Evolutionary conservation across 345 rosid genomes (phyloP).

Genomic region (Firmiana major): DNA sequence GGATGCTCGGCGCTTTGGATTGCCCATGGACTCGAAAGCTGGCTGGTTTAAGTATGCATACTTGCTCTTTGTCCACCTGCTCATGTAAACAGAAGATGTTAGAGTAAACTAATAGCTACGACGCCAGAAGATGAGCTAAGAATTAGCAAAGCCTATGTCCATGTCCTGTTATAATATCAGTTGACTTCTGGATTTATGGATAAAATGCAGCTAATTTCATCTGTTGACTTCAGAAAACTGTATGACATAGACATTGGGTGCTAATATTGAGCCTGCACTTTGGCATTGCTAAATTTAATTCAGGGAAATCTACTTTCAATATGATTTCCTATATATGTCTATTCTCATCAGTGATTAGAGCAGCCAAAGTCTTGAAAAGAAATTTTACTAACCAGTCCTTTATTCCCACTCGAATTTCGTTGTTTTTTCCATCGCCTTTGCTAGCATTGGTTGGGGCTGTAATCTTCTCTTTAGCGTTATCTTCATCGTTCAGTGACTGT

Average conservation of each 20-base stretch:
- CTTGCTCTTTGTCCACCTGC: conserved; percentile 97
- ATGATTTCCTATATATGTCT: not conserved
- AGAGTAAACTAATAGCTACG: too few relatives aligned
- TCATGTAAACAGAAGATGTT: not conserved
- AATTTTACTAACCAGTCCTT: conserved; percentile 68
- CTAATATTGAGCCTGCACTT: not conserved
- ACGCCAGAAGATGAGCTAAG: not conserved
- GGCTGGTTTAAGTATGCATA: conserved; percentile 92
- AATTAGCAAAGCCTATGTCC: not conserved
- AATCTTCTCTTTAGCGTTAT: conserved; percentile 5
- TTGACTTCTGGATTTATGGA: not conserved
- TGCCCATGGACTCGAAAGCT: conserved; percentile 44
- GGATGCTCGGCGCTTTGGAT: conserved; percentile 44
- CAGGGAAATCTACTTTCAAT: not conserved
- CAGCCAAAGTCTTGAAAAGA: not conserved
- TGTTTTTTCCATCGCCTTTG: conserved; percentile 10
- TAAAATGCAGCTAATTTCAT: not conserved
- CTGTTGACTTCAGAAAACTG: not conserved
- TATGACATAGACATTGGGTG: not conserved
- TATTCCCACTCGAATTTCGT: conserved; percentile 56
- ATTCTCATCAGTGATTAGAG: not conserved
- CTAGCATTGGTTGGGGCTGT: not conserved
- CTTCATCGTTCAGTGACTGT: conserved; percentile 49
- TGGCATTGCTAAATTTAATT: not conserved
- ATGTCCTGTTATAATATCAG: not conserved